Evolutionary conservation across 2,329 filamentous ascomycete species (phyloP), one percentile per base, ranked within the genome.

Genomic region (Stenocarpella maydis): DNA sequence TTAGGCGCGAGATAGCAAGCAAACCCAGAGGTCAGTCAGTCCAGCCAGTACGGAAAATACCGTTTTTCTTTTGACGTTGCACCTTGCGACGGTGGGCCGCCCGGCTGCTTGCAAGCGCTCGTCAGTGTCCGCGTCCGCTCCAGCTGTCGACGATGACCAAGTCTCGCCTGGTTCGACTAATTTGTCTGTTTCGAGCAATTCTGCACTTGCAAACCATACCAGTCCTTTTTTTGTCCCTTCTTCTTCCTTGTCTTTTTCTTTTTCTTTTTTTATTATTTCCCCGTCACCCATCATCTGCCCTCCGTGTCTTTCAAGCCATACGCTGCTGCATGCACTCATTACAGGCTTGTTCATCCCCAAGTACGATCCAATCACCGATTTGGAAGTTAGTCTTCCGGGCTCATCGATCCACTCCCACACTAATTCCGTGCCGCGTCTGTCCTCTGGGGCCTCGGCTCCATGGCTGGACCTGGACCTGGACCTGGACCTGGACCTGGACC

Each of bases 21-120:
- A 37, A 37, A n/a, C n/a, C 34, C 54, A 21, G 24, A 58, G 65
- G 50, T 58, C 64, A 67, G 65, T 58, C 64, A 66, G 17, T 45
- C 31, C 4, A 37, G 34, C 10, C 34, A 37, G 34, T 37, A 4
- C 14, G 39, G 31, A 45, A 45, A 45, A 41, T 37, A 28, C 50
- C 60, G 17, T 54, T 28, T 41, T 37, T 37, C 12, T 37, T 37
- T 37, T 41, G 4, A 4, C 9, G 31, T 34, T 34, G 41, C 58
- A 31, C 58, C 17, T 43, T n/a, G n/a, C n/a, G 41, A 31, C 17
- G 19, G 34, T 15, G 41, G 39, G 39, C 55, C 31, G 39, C 19
- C 41, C 9, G 41, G 37, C 43, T 34, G 58, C 41, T 24, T 37
- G 41, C 58, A 63, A 37, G 26, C 39, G 58, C 58, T 24, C 3